Conservation (phyloP, 257 asterid species). For the Solanum piurae region DNA sequence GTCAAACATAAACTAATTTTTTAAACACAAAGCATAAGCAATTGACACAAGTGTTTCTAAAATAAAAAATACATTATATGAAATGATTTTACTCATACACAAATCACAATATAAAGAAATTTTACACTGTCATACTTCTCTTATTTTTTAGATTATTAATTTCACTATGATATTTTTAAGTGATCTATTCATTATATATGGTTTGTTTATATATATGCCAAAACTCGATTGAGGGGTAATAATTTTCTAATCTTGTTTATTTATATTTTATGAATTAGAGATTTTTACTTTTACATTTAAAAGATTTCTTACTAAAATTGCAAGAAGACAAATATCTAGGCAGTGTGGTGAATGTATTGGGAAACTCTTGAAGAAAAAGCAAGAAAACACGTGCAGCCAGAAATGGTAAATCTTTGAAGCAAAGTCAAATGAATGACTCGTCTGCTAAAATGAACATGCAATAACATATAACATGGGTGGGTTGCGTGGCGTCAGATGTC, state of each 20-base stretch:
- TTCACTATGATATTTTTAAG: background rate
- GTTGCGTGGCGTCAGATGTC: fast-evolving
- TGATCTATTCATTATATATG: no score
- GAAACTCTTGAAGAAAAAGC: background rate
- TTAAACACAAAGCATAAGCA: background rate
- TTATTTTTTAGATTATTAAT: background rate
- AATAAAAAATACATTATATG: no score
- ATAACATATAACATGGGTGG: no score
- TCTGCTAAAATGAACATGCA: background rate
- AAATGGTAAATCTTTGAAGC: background rate
- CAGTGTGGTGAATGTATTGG: background rate
- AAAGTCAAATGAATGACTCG: background rate
- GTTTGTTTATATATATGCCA: no score
- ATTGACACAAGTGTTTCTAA: background rate
- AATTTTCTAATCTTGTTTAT: background rate
- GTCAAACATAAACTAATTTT: background rate
- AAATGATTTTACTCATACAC: background rate
- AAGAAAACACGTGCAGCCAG: background rate
- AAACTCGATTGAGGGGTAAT: no score
- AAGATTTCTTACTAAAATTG: no score
- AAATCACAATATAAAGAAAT: background rate
- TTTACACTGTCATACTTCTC: background rate
- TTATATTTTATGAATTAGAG: no score
- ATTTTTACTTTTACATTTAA: background rate
- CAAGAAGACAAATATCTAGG: background rate